Base-by-base conservation (phyloP, 192 early-diverging fungal species). In the Blastocladiella britannica region DNA sequence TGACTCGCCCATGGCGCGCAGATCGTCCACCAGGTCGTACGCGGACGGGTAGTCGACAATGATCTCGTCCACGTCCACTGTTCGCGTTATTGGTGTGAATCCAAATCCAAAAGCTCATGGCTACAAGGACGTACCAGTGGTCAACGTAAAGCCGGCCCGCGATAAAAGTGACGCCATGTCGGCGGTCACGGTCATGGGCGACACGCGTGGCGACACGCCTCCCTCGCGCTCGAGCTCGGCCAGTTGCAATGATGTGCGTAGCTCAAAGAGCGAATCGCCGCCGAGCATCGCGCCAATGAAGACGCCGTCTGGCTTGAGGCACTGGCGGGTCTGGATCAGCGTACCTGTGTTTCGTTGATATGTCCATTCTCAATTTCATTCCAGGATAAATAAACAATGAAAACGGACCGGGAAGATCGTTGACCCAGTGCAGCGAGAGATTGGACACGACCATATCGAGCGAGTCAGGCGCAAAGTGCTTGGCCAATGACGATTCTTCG, bases 271-370 rank as follows among this genome's bases (percentile, higher is more conserved):
- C n/a, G 91, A 90, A 57, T 97, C 93, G 4, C 88, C 89, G 29
- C 93, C 91, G 71, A 92, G 78, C 81, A 97, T 84, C 5, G 89
- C 85, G 8, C 82, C 91, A 53, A 97, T 77, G 65, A 97, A 97
- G 56, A 87, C 79, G 43, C 89, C 84, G 65, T 97, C 93, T 0
- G 91, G 87, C 58, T 92, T 89, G 53, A 97, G 67, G 1, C 82
- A 73, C 31, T 78, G 72, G 30, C 78, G 79, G 28, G 87, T 75
- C 65, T 93, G 88, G 24, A 89, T 89, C 64, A 97, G 68, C 51
- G 88, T 73, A 0, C 83, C 67, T 65, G 28, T 4, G 29, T 6
- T 18, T 12, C n/a, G 9, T 60, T 1, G 30, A 55, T 57, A 15
- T 24, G 24, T 52, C 8, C 24, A 47, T 5, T 54, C 24, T n/a